A percentile compares a stretch with the other conserved stretches of the same genome.
These are phyloP conservation scores for Circinella umbellata DNA, from an alignment of 371 early-diverging fungal genomes.

Conservation along the genomic window DNA sequence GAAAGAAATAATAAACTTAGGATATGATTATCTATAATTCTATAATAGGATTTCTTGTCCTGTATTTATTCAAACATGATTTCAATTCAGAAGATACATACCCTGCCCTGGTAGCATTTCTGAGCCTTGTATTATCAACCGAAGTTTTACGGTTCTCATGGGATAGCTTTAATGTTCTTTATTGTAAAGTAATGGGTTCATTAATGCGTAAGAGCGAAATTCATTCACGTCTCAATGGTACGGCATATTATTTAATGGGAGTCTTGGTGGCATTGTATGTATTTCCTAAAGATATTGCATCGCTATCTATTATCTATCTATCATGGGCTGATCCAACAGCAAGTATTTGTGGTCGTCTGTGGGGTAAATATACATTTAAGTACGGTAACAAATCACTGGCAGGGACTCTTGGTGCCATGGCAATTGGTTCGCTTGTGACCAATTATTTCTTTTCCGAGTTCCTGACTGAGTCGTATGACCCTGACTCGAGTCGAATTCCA, in stretches of 20 bases:
- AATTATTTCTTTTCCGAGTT: slow-evolving; percentile 37
- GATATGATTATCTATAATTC: neutral
- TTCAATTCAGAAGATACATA: slow-evolving; percentile 35
- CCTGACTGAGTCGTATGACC: slow-evolving; percentile 25
- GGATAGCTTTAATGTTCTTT: slow-evolving; percentile 49
- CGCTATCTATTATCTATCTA: slow-evolving; percentile 58
- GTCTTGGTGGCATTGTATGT: slow-evolving; percentile 47
- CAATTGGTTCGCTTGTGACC: slow-evolving; percentile 48
- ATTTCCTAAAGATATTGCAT: slow-evolving; percentile 54
- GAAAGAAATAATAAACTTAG: neutral
- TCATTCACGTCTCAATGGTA: slow-evolving; percentile 46
- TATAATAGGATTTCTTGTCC: slow-evolving; percentile 47
- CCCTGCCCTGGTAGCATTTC: slow-evolving; percentile 32
- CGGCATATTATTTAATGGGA: slow-evolving; percentile 56
- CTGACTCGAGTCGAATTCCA: slow-evolving; percentile 18
- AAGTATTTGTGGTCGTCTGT: slow-evolving; percentile 53
- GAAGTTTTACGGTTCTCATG: slow-evolving; percentile 53
- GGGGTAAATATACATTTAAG: slow-evolving; percentile 53
- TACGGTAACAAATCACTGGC: slow-evolving; percentile 57
- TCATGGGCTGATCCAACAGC: slow-evolving; percentile 64
- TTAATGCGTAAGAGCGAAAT: slow-evolving; percentile 58
- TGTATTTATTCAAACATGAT: slow-evolving; percentile 41
- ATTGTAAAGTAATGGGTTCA: slow-evolving; percentile 49
- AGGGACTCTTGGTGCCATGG: slow-evolving; percentile 49
- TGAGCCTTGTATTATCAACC: slow-evolving; percentile 36